A percentile compares a stretch with the other conserved stretches of the same genome.
phyloP scores from a whole-genome alignment of 768 basidiomycete genomes.

The Hypholoma fasciculare region DNA sequence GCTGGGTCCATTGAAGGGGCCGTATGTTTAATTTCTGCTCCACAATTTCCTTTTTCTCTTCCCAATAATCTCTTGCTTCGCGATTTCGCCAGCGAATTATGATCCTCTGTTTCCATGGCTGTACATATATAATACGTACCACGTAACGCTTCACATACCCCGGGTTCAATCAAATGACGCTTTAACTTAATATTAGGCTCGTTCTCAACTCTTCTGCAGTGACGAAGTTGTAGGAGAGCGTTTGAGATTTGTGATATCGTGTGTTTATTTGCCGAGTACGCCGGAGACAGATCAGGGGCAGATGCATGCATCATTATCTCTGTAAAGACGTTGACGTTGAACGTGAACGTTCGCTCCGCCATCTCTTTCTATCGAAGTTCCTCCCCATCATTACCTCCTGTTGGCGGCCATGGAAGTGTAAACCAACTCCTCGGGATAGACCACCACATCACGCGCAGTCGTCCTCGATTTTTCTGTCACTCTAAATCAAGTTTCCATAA shows the following conservation, averaged over 20 bases:
- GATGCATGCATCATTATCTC: constrained; percentile 5
- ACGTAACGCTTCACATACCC: too few relatives aligned
- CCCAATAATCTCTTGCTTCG: neutral
- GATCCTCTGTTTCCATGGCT: neutral
- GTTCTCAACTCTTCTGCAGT: too few relatives aligned
- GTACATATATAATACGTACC: too few relatives aligned
- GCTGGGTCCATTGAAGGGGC: constrained; percentile 1
- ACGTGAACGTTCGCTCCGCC: neutral
- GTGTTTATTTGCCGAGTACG: neutral
- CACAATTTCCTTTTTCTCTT: neutral
- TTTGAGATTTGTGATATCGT: too few relatives aligned
- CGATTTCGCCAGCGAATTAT: neutral
- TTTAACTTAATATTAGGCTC: too few relatives aligned
- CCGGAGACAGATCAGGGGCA: neutral
- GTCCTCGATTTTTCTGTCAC: neutral
- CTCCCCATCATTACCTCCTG: constrained; percentile 3
- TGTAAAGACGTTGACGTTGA: constrained; percentile 5
- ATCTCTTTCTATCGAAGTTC: constrained; percentile 1
- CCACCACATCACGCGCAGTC: neutral
- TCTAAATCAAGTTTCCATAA: neutral
- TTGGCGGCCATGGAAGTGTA: constrained; percentile 1
- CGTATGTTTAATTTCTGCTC: constrained; percentile 3
- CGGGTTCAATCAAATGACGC: too few relatives aligned
- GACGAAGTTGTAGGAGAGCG: too few relatives aligned
- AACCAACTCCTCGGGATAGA: neutral